phyloP scores from a whole-genome alignment of 192 early-diverging fungal species.

The Radiomyces spectabilis region DNA sequence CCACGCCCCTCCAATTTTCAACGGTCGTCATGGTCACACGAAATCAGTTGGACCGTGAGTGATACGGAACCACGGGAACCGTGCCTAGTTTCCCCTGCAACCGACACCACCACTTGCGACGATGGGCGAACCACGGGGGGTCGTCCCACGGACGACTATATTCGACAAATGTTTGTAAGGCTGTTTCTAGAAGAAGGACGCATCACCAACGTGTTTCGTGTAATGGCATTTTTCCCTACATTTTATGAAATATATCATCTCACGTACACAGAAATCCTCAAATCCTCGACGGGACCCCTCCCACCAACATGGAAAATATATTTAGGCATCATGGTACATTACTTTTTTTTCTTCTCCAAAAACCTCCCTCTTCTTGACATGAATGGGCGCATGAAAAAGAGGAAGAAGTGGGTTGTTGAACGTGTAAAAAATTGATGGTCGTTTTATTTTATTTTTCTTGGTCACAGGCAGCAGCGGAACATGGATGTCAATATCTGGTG shows the following conservation, averaged over 20 bases:
- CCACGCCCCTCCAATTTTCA: conserved; percentile 25
- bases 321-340: conserved; percentile 46
- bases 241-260: conserved; percentile 42
- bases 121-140: conserved; percentile 23
- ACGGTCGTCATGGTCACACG: conserved; percentile 21
- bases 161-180: conserved; percentile 36
- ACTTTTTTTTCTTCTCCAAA: too few species aligned
- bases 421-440: too few species aligned
- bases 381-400: too few species aligned
- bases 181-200: conserved; percentile 40
- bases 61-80: neutral
- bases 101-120: neutral
- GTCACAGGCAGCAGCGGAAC: conserved; percentile 6
- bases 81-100: neutral
- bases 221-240: conserved; percentile 46
- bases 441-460: too few species aligned
- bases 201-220: conserved; percentile 35
- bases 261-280: conserved; percentile 31
- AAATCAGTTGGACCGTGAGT: too few species aligned
- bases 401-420: too few species aligned
- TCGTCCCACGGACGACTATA: conserved; percentile 34
- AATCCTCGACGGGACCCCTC: conserved; percentile 34
- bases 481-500: conserved; percentile 3
- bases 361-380: too few species aligned
- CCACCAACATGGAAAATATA: conserved; percentile 41